These are phyloP conservation scores for Bipolaris zeicola DNA, from an alignment of 2,329 filamentous ascomycete genomes.

Conservation along the genomic window DNA sequence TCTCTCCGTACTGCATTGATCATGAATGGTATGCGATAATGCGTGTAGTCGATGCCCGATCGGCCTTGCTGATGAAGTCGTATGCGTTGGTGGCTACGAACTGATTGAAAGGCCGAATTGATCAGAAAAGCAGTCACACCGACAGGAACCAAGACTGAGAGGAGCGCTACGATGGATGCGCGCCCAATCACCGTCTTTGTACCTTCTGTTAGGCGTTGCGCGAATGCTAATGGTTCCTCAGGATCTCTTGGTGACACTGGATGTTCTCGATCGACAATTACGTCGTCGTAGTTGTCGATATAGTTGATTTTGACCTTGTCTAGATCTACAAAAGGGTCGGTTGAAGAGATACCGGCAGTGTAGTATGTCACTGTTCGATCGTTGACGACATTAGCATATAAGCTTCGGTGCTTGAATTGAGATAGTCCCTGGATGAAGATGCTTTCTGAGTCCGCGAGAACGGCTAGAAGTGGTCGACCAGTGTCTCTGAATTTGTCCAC, in stretches of 20 bases:
- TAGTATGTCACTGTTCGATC: slow-evolving; percentile 83
- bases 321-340: slow-evolving; percentile 75
- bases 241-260: slow-evolving; percentile 61
- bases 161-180: slow-evolving; percentile 67
- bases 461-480: slow-evolving; percentile 75
- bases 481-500: slow-evolving; percentile 86
- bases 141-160: slow-evolving; percentile 75
- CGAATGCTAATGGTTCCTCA: slow-evolving; percentile 42
- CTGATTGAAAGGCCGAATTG: slow-evolving; percentile 77
- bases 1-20: slow-evolving; percentile 75
- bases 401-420: slow-evolving; percentile 73
- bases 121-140: slow-evolving; percentile 72
- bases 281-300: slow-evolving; percentile 71
- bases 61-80: slow-evolving; percentile 74
- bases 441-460: slow-evolving; percentile 81
- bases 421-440: slow-evolving; percentile 83
- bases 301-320: slow-evolving; percentile 74
- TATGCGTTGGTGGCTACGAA: slow-evolving; percentile 76
- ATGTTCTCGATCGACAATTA: slow-evolving; percentile 72
- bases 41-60: slow-evolving; percentile 68
- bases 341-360: slow-evolving; percentile 77
- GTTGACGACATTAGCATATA: slow-evolving; percentile 88
- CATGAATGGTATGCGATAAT: slow-evolving; percentile 74
- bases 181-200: slow-evolving; percentile 54
- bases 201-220: slow-evolving; percentile 43